Evolutionary conservation across 345 rosid genomes (phyloP).

Genomic region (Psidium friedrichsthalianum): DNA sequence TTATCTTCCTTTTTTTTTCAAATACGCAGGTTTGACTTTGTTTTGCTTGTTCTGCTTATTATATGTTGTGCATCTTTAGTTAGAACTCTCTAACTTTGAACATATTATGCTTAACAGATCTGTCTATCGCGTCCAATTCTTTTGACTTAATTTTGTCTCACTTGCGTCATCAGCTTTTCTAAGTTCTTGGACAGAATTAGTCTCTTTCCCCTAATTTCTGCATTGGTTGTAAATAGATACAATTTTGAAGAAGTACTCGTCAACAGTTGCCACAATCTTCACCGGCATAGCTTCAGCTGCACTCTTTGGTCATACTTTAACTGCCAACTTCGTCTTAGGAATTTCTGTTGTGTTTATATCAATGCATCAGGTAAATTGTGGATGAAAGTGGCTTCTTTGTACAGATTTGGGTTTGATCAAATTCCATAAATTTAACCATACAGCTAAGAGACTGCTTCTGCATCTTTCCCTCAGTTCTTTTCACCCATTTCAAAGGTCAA

Average conservation of each 20-base stretch:
- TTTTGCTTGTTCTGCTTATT: not conserved
- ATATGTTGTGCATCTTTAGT: not conserved
- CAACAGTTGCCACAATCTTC: constrained; percentile 30
- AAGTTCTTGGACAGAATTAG: not conserved
- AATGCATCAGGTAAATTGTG: constrained; percentile 25
- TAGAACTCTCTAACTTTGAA: not conserved
- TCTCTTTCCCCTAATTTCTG: not conserved
- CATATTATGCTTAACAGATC: not conserved
- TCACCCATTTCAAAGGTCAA: constrained; percentile 24
- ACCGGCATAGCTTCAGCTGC: constrained; percentile 27
- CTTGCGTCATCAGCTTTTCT: not conserved
- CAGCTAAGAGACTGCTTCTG: not conserved
- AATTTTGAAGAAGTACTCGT: constrained; percentile 30
- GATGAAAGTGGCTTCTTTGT: not conserved
- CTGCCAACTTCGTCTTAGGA: constrained; percentile 23
- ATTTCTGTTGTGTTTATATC: constrained; percentile 30
- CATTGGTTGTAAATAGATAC: constrained; percentile 17
- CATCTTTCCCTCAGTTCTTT: constrained; percentile 17
- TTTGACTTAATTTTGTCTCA: not conserved
- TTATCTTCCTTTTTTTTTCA: constrained; percentile 31
- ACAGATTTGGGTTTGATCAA: not conserved
- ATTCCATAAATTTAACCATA: not conserved
- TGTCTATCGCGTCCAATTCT: not conserved
- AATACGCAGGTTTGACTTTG: constrained; percentile 21
- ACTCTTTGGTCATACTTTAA: constrained; percentile 24